phyloP scores from a whole-genome alignment of 495 filamentous ascomycete species.

The Penicillium taxi region DNA sequence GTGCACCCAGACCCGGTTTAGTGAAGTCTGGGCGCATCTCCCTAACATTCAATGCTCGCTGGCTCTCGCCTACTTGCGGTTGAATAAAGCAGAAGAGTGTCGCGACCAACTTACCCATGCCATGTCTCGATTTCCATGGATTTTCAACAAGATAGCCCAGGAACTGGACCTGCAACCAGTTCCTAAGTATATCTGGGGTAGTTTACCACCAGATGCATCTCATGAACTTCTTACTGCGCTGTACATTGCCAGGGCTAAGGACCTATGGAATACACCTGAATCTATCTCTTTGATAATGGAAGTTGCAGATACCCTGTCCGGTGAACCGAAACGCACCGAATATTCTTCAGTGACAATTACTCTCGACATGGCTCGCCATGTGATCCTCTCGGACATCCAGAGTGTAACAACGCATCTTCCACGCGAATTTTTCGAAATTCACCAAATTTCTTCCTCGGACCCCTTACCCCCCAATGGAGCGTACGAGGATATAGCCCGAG shows the following conservation, averaged over 20 bases:
- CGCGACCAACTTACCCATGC: constrained; percentile 53
- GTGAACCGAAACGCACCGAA: constrained; percentile 30
- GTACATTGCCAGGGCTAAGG: constrained; percentile 72
- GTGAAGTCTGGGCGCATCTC: constrained; percentile 37
- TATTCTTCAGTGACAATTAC: constrained; percentile 48
- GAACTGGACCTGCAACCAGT: constrained; percentile 64
- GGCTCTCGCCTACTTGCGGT: constrained; percentile 62
- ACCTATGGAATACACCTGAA: constrained; percentile 83
- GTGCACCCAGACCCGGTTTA: constrained; percentile 50
- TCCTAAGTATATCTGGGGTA: constrained; percentile 75
- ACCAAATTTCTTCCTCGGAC: constrained; percentile 38
- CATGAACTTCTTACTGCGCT: constrained; percentile 70
- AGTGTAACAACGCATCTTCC: constrained; percentile 39
- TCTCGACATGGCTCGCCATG: constrained; percentile 64
- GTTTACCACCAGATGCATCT: constrained; percentile 54
- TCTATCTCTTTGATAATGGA: constrained; percentile 62
- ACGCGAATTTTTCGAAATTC: constrained; percentile 31
- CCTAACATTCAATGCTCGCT: constrained; percentile 66
- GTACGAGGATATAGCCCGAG: no score
- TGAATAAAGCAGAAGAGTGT: constrained; percentile 56
- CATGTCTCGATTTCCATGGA: constrained; percentile 71
- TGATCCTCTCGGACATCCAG: constrained; percentile 67
- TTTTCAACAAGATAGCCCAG: constrained; percentile 67
- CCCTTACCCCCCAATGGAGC: constrained; percentile 43
- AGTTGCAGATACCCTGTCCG: constrained; percentile 50